phyloP scores from a whole-genome alignment of 768 basidiomycete genomes.

The Termitomyces sp. region DNA sequence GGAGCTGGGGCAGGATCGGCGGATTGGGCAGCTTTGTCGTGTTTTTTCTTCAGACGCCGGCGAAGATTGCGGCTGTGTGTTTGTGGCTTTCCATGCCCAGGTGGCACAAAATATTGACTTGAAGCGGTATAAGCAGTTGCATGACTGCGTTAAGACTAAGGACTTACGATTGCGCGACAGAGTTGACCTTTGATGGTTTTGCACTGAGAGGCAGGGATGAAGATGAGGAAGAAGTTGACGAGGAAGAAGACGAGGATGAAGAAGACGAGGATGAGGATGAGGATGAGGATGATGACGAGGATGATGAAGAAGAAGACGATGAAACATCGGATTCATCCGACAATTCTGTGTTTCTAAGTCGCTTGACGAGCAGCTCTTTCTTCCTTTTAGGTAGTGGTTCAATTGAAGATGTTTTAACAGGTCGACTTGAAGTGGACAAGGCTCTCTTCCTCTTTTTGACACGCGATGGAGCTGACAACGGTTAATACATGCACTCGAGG shows the following conservation, averaged over 20 bases:
- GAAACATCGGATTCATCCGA: slow-evolving; percentile 23
- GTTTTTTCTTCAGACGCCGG: slow-evolving; percentile 19
- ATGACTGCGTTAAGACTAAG: background rate
- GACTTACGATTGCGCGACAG: slow-evolving; percentile 14
- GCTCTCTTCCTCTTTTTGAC: slow-evolving; percentile 25
- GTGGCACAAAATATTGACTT: slow-evolving; percentile 13
- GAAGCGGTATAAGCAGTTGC: background rate
- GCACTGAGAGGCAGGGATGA: slow-evolving; percentile 15
- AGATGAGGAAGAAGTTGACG: background rate
- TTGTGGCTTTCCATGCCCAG: slow-evolving; percentile 18
- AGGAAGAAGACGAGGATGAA: slow-evolving; percentile 15
- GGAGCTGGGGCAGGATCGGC: slow-evolving; percentile 15
- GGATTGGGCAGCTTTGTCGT: slow-evolving; percentile 18
- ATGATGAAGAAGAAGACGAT: slow-evolving; percentile 5
- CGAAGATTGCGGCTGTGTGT: slow-evolving; percentile 14
- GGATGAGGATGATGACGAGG: slow-evolving; percentile 30
- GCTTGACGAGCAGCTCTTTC: slow-evolving; percentile 1
- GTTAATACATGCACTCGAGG: background rate
- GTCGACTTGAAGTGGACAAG: slow-evolving; percentile 4
- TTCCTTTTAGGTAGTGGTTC: slow-evolving; percentile 7
- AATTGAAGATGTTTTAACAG: background rate
- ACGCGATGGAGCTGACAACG: slow-evolving; percentile 6
- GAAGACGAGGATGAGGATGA: slow-evolving; percentile 24
- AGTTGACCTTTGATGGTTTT: slow-evolving; percentile 7
- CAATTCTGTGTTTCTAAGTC: slow-evolving; percentile 25